These are phyloP conservation scores for Ganoderma lucidum DNA, from an alignment of 1,284 basidiomycete species.

Conservation along the genomic window DNA sequence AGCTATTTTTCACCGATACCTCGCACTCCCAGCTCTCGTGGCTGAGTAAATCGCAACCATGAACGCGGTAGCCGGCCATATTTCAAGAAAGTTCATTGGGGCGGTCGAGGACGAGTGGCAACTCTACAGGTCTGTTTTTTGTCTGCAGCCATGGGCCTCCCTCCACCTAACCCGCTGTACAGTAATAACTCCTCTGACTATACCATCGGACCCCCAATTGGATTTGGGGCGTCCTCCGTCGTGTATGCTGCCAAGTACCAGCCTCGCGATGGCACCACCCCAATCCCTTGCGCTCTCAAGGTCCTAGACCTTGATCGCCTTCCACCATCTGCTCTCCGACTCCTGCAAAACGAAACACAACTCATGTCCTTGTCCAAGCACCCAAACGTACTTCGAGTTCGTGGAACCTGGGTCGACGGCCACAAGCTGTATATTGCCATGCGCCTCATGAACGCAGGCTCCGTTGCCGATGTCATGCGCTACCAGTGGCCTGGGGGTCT, in stretches of 20 bases:
- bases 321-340: slow-evolving; percentile 68
- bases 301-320: slow-evolving; percentile 87
- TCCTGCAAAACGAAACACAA: slow-evolving; percentile 86
- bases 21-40: not conserved
- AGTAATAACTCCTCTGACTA: slow-evolving; percentile 80
- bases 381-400: slow-evolving; percentile 89
- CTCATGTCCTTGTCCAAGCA: slow-evolving; percentile 95
- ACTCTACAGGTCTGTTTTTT: slow-evolving; percentile 70
- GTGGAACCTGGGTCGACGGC: slow-evolving; percentile 88
- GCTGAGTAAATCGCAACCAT: slow-evolving; percentile 22
- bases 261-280: slow-evolving; percentile 41
- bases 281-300: slow-evolving; percentile 81
- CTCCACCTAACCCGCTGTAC: slow-evolving; percentile 22
- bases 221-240: slow-evolving; percentile 88
- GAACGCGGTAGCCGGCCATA: slow-evolving; percentile 34
- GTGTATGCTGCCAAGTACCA: slow-evolving; percentile 81
- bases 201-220: slow-evolving; percentile 75
- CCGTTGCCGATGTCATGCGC: slow-evolving; percentile 86
- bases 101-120: slow-evolving; percentile 89
- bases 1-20: not conserved
- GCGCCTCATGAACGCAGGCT: slow-evolving; percentile 89
- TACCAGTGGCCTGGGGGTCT: slow-evolving; percentile 88
- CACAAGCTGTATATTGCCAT: slow-evolving; percentile 88
- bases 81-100: slow-evolving; percentile 58
- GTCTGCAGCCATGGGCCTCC: slow-evolving; percentile 17